Evolutionary conservation across 2,329 filamentous ascomycete species (phyloP).

Genomic region (Periconia sp.): DNA sequence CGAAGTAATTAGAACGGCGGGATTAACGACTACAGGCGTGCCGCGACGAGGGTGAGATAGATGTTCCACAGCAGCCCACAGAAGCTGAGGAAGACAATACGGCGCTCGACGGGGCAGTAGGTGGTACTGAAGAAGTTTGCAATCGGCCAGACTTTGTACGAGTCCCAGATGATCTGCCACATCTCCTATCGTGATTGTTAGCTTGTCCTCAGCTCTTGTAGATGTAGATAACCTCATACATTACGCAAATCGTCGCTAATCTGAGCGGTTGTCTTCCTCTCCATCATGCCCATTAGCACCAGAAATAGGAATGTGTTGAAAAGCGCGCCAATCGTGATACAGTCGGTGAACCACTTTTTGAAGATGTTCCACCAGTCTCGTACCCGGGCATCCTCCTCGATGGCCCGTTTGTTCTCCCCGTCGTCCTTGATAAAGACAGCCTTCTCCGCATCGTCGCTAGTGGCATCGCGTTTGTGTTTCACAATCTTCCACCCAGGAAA

Average conservation of each 20-base stretch:
- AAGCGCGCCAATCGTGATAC: conserved; percentile 66
- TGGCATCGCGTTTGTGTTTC: conserved; percentile 20
- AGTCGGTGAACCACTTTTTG: conserved; percentile 71
- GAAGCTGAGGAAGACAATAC: conserved; percentile 73
- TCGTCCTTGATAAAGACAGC: conserved; percentile 33
- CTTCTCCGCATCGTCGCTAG: conserved; percentile 35
- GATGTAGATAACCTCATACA: too few species aligned
- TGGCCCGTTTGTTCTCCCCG: conserved; percentile 29
- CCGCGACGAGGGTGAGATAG: conserved; percentile 70
- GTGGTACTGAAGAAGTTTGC: conserved; percentile 75
- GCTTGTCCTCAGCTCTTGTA: conserved; percentile 3
- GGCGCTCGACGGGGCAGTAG: conserved; percentile 70
- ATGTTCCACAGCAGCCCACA: conserved; percentile 78
- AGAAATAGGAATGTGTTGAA: conserved; percentile 71
- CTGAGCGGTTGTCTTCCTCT: conserved; percentile 39
- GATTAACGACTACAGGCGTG: too few species aligned
- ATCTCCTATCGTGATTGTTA: too few species aligned
- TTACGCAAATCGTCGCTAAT: conserved; percentile 40
- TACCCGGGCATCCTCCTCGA: conserved; percentile 37
- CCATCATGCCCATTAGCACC: conserved; percentile 62
- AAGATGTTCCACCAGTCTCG: conserved; percentile 64
- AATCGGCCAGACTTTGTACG: conserved; percentile 75
- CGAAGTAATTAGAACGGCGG: conserved; percentile 4
- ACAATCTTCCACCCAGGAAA: conserved; percentile 66
- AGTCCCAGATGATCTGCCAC: conserved; percentile 57